Percentiles rank a stretch among this genome's conserved stretches.
phyloP scores from a whole-genome alignment of 352 stramenopile genomes.

The Pythium coloratum region DNA sequence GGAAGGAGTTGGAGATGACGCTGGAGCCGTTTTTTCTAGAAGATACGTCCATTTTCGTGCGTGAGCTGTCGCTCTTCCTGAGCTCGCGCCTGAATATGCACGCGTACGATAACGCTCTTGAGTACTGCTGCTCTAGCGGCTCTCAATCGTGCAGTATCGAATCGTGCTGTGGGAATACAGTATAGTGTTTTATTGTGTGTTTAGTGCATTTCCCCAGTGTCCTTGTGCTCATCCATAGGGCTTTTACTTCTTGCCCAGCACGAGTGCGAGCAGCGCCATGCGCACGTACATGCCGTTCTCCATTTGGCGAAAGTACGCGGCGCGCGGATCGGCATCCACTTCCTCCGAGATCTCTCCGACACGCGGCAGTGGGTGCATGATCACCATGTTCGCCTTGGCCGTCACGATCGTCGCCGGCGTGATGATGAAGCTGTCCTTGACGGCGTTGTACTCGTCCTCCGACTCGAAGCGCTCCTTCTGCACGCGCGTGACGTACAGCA shows the following conservation, averaged over 20 bases:
- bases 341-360: conserved; percentile 97
- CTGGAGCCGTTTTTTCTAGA: conserved; percentile 69
- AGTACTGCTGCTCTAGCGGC: conserved; percentile 59
- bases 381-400: conserved; percentile 91
- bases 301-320: conserved; percentile 98
- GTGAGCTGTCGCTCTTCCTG: conserved; percentile 67
- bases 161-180: conserved; percentile 8
- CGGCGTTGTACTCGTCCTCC: conserved; percentile 92
- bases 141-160: conserved; percentile 5
- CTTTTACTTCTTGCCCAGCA: conserved; percentile 70
- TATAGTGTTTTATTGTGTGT: conserved; percentile 5
- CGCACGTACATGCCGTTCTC: conserved; percentile 99
- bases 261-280: conserved; percentile 96
- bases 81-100: conserved; percentile 61
- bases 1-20: conserved; percentile 41
- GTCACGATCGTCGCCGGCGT: conserved; percentile 62
- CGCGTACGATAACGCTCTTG: conserved; percentile 63
- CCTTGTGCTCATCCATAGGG: not conserved
- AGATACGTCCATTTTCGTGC: conserved; percentile 55
- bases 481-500: conserved; percentile 98
- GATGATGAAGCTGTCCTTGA: conserved; percentile 92
- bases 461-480: conserved; percentile 98
- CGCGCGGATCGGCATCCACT: conserved; percentile 94
- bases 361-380: conserved; percentile 98
- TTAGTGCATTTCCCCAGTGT: not conserved